These are phyloP conservation scores for Ogataea henricii DNA, from an alignment of 805 yeast species.

Conservation along the genomic window DNA sequence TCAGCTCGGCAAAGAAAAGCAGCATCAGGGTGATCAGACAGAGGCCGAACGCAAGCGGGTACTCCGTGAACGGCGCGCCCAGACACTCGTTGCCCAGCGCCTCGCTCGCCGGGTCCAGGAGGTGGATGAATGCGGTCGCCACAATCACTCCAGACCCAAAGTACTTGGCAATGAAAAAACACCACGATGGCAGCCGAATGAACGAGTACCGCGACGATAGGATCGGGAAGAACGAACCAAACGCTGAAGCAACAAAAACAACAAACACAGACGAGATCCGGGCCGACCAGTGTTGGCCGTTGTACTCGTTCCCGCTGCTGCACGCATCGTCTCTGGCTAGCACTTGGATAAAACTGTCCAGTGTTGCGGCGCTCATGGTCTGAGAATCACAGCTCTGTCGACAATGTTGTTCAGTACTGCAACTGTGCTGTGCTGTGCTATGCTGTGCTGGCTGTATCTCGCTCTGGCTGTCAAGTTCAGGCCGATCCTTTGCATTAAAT, in stretches of 20 bases:
- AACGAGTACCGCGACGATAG: constrained; percentile 60
- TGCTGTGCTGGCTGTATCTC: background rate
- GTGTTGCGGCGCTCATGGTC: background rate
- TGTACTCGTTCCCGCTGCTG: constrained; percentile 21
- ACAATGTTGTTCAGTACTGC: background rate
- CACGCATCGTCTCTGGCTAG: constrained; percentile 25
- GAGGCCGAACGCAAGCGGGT: constrained; percentile 59
- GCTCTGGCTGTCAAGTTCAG: too few relatives aligned
- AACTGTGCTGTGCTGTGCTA: background rate
- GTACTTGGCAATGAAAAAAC: constrained; percentile 68
- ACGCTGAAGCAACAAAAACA: constrained; percentile 53
- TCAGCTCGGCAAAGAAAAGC: constrained; percentile 54
- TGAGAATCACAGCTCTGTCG: background rate
- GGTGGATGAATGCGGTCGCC: constrained; percentile 79
- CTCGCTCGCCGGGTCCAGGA: constrained; percentile 68
- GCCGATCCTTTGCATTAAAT: background rate
- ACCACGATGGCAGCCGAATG: constrained; percentile 59
- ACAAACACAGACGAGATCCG: constrained; percentile 67
- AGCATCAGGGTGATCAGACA: constrained; percentile 50
- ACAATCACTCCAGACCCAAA: constrained; percentile 86
- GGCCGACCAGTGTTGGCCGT: constrained; percentile 38
- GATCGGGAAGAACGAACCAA: constrained; percentile 66
- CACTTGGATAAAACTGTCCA: constrained; percentile 4
- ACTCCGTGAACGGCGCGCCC: constrained; percentile 55
- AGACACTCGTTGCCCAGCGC: constrained; percentile 58